These are phyloP conservation scores for Chrysoporthe deuterocubensis DNA, from an alignment of 2,329 filamentous ascomycete genomes.

Conservation along the genomic window DNA sequence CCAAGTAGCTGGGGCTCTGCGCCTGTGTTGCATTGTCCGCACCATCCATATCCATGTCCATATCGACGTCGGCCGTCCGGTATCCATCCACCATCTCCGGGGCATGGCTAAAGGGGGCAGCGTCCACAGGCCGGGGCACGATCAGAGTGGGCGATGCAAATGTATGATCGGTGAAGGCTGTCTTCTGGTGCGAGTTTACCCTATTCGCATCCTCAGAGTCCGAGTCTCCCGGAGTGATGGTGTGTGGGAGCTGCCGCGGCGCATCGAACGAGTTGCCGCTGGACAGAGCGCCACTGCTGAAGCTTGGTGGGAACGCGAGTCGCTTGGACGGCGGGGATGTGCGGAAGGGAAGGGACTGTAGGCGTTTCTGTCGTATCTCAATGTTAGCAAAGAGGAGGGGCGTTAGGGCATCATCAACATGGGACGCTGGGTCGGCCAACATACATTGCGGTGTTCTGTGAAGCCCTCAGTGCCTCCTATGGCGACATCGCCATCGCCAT, in stretches of 20 bases:
- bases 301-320: constrained; percentile 38
- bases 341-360: constrained; percentile 57
- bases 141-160: constrained; percentile 31
- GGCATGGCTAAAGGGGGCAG: constrained; percentile 26
- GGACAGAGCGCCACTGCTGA: constrained; percentile 31
- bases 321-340: constrained; percentile 47
- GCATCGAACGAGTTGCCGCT: constrained; percentile 29
- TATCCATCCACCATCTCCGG: constrained; percentile 39
- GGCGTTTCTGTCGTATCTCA: constrained; percentile 51
- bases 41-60: constrained; percentile 55
- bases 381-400: constrained; percentile 15
- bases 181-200: constrained; percentile 32
- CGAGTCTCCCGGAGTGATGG: constrained; percentile 42
- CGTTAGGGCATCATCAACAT: not conserved
- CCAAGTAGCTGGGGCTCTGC: constrained; percentile 32
- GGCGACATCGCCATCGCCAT: constrained; percentile 42
- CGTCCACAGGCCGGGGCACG: constrained; percentile 28
- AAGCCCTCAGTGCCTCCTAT: constrained; percentile 46
- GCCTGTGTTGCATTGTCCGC: constrained; percentile 30
- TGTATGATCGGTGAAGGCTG: constrained; percentile 41
- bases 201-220: constrained; percentile 38
- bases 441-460: constrained; percentile 55
- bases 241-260: constrained; percentile 37
- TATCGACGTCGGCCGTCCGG: constrained; percentile 39
- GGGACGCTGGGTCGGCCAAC: constrained; percentile 27